A percentile compares a stretch with the other conserved stretches of the same genome.
Conservation (phyloP, 1,139 yeast genomes). For the Geotrichum australiense region DNA sequence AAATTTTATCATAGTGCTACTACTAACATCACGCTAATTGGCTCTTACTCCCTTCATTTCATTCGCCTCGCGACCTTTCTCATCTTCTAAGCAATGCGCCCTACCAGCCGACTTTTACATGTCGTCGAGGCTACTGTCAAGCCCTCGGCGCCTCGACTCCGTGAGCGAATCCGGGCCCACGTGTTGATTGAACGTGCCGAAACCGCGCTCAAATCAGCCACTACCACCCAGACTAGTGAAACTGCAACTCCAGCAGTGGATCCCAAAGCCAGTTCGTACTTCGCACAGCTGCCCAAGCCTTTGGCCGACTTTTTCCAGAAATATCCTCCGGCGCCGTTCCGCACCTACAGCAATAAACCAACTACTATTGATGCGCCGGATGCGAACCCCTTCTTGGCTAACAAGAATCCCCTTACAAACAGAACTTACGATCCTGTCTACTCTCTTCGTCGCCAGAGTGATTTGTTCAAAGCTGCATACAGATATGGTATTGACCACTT, state of each 20-base stretch:
- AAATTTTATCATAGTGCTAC: not conserved
- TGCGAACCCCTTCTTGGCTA: slow-evolving; percentile 85
- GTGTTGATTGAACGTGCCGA: slow-evolving; percentile 15
- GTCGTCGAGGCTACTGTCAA: slow-evolving; percentile 8
- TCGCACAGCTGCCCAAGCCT: slow-evolving; percentile 52
- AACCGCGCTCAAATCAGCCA: slow-evolving; percentile 12
- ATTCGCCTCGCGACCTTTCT: too few relatives aligned
- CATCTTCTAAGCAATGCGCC: too few relatives aligned
- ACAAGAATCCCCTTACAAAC: slow-evolving; percentile 75
- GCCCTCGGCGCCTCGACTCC: slow-evolving; percentile 16
- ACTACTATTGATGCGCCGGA: slow-evolving; percentile 57
- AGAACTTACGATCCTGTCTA: slow-evolving; percentile 71
- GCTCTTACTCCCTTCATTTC: too few relatives aligned
- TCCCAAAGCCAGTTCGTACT: too few relatives aligned
- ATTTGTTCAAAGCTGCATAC: slow-evolving; percentile 74
- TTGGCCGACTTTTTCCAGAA: slow-evolving; percentile 70
- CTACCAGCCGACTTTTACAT: slow-evolving; percentile 12
- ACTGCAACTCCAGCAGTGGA: slow-evolving; percentile 19
- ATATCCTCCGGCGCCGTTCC: slow-evolving; percentile 83
- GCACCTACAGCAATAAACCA: slow-evolving; percentile 56
- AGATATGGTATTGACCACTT: slow-evolving; percentile 73
- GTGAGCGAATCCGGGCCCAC: slow-evolving; percentile 13
- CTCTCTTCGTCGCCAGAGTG: slow-evolving; percentile 80
- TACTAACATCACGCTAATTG: too few relatives aligned
- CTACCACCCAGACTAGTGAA: slow-evolving; percentile 13